phyloP scores from a whole-genome alignment of 1,284 basidiomycete genomes.

The Vanrija pseudolonga region DNA sequence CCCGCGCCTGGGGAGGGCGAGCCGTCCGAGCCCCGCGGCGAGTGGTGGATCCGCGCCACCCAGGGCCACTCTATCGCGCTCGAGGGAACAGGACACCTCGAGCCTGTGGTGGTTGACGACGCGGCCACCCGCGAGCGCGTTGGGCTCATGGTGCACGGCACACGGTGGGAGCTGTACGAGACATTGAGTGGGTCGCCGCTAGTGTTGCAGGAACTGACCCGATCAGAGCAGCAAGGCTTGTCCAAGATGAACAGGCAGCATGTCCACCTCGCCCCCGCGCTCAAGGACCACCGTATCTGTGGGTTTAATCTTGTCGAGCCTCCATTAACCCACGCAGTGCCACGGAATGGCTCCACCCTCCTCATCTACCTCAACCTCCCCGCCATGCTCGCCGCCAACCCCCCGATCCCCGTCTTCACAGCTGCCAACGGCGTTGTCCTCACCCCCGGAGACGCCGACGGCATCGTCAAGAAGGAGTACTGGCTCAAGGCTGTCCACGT shows the following conservation, averaged over 20 bases:
- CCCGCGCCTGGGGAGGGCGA: background rate
- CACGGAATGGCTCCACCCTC: constrained; percentile 40
- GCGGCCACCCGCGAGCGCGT: constrained; percentile 29
- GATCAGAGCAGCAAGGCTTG: constrained; percentile 37
- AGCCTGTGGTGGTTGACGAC: constrained; percentile 26
- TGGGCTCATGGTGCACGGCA: constrained; percentile 47
- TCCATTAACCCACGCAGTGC: constrained; percentile 23
- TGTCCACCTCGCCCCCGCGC: constrained; percentile 47
- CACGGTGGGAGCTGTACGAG: constrained; percentile 44
- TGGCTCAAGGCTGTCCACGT: constrained; percentile 40
- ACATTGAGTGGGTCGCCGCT: constrained; percentile 37
- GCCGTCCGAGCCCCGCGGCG: constrained; percentile 15
- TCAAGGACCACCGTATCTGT: constrained; percentile 19
- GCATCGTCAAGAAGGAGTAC: constrained; percentile 28
- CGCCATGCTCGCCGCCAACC: constrained; percentile 24
- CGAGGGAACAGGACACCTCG: constrained; percentile 56
- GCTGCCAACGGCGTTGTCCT: constrained; percentile 47
- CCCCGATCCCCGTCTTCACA: constrained; percentile 42
- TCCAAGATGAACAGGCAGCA: constrained; percentile 47
- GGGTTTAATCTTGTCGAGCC: background rate
- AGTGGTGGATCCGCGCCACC: constrained; percentile 86
- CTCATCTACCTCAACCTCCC: constrained; percentile 46
- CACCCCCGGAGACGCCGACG: constrained; percentile 41
- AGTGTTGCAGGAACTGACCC: background rate
- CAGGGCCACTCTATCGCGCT: constrained; percentile 88